Evolutionary conservation across 2,329 filamentous ascomycete species (phyloP).

Genomic region (Metarhizium guizhouense): DNA sequence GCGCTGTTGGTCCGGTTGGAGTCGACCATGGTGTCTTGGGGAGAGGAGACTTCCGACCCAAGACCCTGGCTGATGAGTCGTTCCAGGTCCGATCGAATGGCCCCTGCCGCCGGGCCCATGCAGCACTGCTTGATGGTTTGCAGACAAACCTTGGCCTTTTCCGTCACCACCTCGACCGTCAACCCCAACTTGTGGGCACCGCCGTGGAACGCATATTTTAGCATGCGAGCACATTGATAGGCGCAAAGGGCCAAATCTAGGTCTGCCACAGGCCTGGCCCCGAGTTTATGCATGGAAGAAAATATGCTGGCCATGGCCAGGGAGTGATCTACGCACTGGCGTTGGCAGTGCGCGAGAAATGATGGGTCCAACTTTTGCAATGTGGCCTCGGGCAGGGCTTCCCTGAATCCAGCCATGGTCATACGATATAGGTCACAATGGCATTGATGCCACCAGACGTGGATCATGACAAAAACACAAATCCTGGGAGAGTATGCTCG

Average conservation of each 20-base stretch:
- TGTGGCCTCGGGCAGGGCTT: conserved; percentile 35
- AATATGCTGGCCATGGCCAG: conserved; percentile 48
- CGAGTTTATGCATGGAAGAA: conserved; percentile 39
- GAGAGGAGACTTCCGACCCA: conserved; percentile 13
- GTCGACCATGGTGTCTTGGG: conserved; percentile 6
- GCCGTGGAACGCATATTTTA: conserved; percentile 41
- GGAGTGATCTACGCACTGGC: conserved; percentile 45
- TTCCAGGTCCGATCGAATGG: conserved; percentile 39
- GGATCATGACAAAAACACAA: conserved; percentile 51
- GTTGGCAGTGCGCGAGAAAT: conserved; percentile 40
- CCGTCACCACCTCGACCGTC: conserved; percentile 35
- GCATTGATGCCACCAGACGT: conserved; percentile 51
- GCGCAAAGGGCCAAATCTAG: conserved; percentile 46
- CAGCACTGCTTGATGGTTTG: conserved; percentile 42
- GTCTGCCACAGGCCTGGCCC: conserved; percentile 43
- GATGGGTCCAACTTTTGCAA: conserved; percentile 37
- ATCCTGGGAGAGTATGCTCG: conserved; percentile 48
- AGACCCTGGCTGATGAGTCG: conserved; percentile 40
- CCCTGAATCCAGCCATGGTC: conserved; percentile 40
- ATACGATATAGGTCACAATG: conserved; percentile 49
- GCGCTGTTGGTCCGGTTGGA: background rate
- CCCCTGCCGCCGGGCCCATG: conserved; percentile 39
- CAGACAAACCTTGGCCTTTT: conserved; percentile 42
- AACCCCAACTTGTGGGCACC: conserved; percentile 34
- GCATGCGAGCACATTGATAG: conserved; percentile 44